These are phyloP conservation scores for Ambrosia artemisiifolia DNA, from an alignment of 129 eudicot genomes.

Conservation along the genomic window DNA sequence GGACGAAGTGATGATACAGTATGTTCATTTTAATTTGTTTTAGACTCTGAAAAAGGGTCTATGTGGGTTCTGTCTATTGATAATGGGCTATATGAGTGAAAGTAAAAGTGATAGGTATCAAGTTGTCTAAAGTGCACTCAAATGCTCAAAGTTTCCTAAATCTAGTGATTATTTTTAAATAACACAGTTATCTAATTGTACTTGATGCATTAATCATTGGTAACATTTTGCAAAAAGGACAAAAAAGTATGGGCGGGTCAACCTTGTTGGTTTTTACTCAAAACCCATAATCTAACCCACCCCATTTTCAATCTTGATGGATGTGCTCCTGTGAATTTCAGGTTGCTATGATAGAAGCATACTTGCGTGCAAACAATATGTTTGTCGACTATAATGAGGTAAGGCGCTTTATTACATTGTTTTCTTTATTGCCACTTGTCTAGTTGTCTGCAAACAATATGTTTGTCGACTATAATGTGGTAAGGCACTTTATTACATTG, in stretches of 20 bases:
- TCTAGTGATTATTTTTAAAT: not conserved
- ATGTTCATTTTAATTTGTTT: conserved; percentile 28
- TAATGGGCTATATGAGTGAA: not conserved
- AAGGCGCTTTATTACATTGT: not conserved
- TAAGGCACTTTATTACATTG: conserved; percentile 13
- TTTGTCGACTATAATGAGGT: conserved; percentile 95
- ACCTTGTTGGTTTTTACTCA: not conserved
- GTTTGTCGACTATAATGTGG: conserved; percentile 97
- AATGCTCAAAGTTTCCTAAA: not conserved
- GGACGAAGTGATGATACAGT: conserved; percentile 97
- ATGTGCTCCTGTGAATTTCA: conserved; percentile 25
- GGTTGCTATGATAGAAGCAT: conserved; percentile 96
- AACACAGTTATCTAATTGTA: not conserved
- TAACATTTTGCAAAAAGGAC: not conserved
- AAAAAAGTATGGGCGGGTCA: not conserved
- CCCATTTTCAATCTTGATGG: conserved; percentile 12
- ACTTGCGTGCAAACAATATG: conserved; percentile 97
- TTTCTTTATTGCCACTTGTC: conserved; percentile 1
- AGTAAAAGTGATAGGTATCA: not conserved
- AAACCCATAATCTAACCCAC: not conserved
- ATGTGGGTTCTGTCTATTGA: not conserved
- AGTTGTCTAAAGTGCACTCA: not conserved
- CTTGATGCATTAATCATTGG: not conserved
- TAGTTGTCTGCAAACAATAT: conserved; percentile 95
- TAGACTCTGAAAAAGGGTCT: not conserved